Evolutionary conservation across 2,329 filamentous ascomycete genomes (phyloP).

Genomic region (Trichoderma harzianum): DNA sequence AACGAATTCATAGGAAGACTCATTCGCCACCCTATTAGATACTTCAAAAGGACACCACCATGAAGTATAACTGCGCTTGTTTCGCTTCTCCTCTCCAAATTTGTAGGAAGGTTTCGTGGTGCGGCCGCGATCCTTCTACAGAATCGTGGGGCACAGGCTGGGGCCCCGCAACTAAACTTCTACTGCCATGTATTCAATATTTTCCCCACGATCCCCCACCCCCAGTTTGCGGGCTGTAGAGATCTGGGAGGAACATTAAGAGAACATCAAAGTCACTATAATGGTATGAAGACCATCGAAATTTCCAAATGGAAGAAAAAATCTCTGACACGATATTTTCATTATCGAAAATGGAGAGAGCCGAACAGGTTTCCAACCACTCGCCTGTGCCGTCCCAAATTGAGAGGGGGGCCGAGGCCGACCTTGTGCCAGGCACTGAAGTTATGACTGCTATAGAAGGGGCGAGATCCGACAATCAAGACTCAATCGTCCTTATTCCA

Average conservation of each 20-base stretch:
- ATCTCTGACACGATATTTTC: not conserved
- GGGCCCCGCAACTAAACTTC: not conserved
- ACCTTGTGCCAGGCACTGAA: not conserved
- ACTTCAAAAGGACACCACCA: not conserved
- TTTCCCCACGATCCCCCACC: not conserved
- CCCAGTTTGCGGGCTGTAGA: not conserved
- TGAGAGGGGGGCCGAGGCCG: not conserved
- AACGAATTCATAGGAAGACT: not conserved
- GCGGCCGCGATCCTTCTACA: not conserved
- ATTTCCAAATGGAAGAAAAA: not conserved
- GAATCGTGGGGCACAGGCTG: not conserved
- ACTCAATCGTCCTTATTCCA: not conserved
- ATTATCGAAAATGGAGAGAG: not conserved
- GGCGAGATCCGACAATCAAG: not conserved
- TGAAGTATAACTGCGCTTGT: not conserved
- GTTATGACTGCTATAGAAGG: not conserved
- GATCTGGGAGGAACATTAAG: not conserved
- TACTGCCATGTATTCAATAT: not conserved
- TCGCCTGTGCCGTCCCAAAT: not conserved
- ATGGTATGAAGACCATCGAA: not conserved
- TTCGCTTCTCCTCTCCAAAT: not conserved
- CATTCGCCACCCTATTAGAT: not conserved
- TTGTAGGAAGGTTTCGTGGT: not conserved
- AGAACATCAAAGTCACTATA: not conserved
- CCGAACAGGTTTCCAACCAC: not conserved